Evolutionary conservation across 148 eudicot genomes (phyloP), one percentile per base, ranked within the genome.

Genomic region (Rhododendron simsii): DNA sequence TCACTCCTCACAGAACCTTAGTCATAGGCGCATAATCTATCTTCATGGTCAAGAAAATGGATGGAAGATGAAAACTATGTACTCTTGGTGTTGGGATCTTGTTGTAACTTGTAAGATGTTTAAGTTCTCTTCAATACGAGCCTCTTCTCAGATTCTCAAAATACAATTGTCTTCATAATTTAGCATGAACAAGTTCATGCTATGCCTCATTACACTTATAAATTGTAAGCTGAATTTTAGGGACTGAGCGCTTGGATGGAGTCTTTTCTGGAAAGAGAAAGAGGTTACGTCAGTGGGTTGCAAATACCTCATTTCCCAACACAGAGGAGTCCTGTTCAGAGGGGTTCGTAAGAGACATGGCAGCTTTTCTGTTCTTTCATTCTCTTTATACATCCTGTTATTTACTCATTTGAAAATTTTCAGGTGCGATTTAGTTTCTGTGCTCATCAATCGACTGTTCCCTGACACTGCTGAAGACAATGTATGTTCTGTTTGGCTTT

Each of bases 361-460:
- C 26, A 83, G 3, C 51, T 39, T 50, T 80, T 82, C 47, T 71
- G 81, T 78, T 59, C 53, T 87, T 80, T 65, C 7, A 9, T 83
- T 80, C 39, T 80, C 8, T 65, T 88, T 12, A 75, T 39, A 88
- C 61, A 44, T 84, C 39, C 35, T 83, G 65, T 69, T 82, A 33
- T 80, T 51, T 39, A 83, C 28, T 63, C 53, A 45, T 23, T 67
- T 57, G 12, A n/a, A 6, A 73, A 15, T 47, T 87, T 87, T 80
- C 92, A 93, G 99, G 94, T 91, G 82, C 77, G 89, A 93, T 90
- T 86, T 94, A 93, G 92, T 95, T 84, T 87, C 90, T 86, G 65
- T 89, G 83, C 98, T 96, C 77, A 87, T 96, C 20, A 87, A 81
- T 65, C 94, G 98, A 88, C 86, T 95, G 87, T 88, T 92, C 69